Evolutionary conservation across 768 basidiomycete species (phyloP).

Genomic region (Lactarius pseudohatsudake): DNA sequence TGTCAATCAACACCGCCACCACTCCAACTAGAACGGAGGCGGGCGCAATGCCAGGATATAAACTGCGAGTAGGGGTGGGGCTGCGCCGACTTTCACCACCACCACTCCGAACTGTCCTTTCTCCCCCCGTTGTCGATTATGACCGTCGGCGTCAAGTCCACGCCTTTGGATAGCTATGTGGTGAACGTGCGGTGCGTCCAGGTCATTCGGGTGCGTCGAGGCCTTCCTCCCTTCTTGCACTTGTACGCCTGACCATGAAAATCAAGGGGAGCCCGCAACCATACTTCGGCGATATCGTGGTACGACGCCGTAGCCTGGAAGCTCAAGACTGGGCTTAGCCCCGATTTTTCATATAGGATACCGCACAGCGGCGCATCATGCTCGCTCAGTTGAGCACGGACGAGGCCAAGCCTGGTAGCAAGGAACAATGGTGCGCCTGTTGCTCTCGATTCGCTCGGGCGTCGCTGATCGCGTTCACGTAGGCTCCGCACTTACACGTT

Average conservation of each 20-base stretch:
- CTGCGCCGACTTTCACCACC: neutral
- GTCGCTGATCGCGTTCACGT: neutral
- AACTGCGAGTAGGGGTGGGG: neutral
- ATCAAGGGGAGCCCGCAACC: conserved; percentile 11
- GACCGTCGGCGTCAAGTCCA: neutral
- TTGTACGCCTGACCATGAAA: neutral
- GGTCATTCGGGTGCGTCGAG: conserved; percentile 9
- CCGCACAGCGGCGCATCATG: conserved; percentile 22
- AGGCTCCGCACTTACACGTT: conserved; percentile 23
- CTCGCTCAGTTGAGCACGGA: conserved; percentile 24
- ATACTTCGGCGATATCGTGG: conserved; percentile 20
- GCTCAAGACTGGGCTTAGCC: neutral
- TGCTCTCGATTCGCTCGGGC: neutral
- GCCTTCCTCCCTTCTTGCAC: neutral
- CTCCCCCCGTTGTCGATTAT: neutral
- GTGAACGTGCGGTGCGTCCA: conserved; percentile 25
- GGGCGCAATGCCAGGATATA: neutral
- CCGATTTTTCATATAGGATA: conserved; percentile 10
- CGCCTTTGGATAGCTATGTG: neutral
- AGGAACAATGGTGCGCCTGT: conserved; percentile 15
- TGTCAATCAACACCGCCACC: neutral
- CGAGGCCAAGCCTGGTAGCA: conserved; percentile 13
- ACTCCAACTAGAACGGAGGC: conserved; percentile 1
- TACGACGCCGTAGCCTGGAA: neutral
- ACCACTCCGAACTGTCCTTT: no score